Evolutionary conservation across 768 basidiomycete genomes (phyloP), one percentile per base, ranked within the genome.

Genomic region (Vishniacozyma victoriae): DNA sequence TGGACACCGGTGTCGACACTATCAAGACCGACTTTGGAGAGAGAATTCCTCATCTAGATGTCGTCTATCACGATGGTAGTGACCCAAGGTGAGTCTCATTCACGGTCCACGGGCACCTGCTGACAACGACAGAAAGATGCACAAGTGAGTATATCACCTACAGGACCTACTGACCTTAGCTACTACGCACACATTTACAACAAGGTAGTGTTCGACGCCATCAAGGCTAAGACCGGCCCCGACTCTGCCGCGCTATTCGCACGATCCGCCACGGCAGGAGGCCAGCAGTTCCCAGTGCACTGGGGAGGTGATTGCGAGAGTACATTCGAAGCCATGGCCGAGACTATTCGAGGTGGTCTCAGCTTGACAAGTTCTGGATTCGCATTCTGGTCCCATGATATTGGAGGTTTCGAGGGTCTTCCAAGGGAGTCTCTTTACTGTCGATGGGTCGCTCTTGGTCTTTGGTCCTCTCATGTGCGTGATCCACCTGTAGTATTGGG

Each of bases 241-340:
- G 77, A 81, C 22, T 79, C 83, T 55, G 84, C 84, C 0, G 79
- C 83, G 14, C 75, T 86, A 1, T 86, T 85, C 58, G 84, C 84
- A 5, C 74, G 85, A 19, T 77, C 83, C 7, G 79, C 82, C 0
- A 77, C 80, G n/a, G 78, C 79, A 9, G 84, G 84, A 31, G 82
- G 84, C 2, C 84, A 87, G 72, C 50, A 63, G 22, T 70, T 54
- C 53, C 65, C 68, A 2, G 55, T 70, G 5, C 68, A 70, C 49
- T 70, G 69, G 69, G 69, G 63, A 13, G 84, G 85, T 2, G 84
- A 86, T 52, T 85, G 83, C 69, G 83, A 85, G 62, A 82, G 82
- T 4, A 83, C 83, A 1, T 85, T 79, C 72, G 82, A 84, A 64
- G 85, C 83, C 3, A 86, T 87, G 84, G 82, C 82, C 0, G 84